Evolutionary conservation across 495 filamentous ascomycete genomes (phyloP).

Genomic region (Trichoderma virens): DNA sequence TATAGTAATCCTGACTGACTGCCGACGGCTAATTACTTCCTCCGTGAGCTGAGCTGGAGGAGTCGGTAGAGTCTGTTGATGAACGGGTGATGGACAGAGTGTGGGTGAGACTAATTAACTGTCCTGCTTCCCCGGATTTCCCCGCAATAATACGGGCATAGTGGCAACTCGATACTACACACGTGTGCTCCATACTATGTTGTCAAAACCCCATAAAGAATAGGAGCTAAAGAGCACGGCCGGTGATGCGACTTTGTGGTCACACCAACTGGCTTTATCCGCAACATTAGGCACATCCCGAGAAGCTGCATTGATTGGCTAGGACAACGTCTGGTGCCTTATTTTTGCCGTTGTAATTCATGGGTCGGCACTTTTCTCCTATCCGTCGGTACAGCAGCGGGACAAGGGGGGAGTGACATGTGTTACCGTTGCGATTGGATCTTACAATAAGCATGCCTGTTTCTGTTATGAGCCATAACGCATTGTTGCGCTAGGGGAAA

Average conservation of each 20-base stretch:
- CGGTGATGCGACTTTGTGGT: too few species aligned
- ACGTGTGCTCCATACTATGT: too few species aligned
- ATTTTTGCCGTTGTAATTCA: neutral
- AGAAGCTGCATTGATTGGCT: neutral
- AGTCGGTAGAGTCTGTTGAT: too few species aligned
- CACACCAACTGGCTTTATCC: neutral
- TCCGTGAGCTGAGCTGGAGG: too few species aligned
- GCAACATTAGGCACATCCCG: neutral
- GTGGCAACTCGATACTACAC: neutral
- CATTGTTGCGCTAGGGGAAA: too few species aligned
- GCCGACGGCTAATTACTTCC: slow-evolving; percentile 4
- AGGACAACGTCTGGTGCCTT: neutral
- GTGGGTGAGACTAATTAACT: neutral
- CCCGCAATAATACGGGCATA: neutral
- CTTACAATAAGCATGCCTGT: too few species aligned
- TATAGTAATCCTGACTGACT: neutral
- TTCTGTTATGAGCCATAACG: too few species aligned
- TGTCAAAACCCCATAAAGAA: too few species aligned
- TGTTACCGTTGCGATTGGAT: too few species aligned
- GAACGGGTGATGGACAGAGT: too few species aligned
- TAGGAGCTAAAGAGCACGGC: too few species aligned
- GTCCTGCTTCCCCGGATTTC: neutral
- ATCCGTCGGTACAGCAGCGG: neutral
- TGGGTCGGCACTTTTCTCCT: neutral
- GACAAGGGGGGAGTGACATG: neutral